Evolutionary conservation across 352 stramenopile genomes (phyloP), one percentile per base, ranked within the genome.

Genomic region (Phytophthora citricola): DNA sequence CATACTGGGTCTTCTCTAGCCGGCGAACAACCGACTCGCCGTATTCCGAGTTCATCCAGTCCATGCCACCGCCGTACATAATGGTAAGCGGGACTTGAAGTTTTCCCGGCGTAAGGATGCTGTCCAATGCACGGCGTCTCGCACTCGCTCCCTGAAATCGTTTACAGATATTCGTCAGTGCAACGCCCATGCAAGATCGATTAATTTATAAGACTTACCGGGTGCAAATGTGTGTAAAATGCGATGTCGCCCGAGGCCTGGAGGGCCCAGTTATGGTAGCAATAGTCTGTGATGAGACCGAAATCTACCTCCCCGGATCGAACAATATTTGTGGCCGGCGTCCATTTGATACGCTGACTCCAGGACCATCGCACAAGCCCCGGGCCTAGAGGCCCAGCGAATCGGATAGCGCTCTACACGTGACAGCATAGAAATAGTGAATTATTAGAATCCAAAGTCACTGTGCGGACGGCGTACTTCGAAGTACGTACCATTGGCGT

Each of bases 231-330:
- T 10, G 84, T 94, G 74, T 93, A 89, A 54, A 94, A 75, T 0
- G 82, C 84, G 26, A 88, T 78, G 31, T 94, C 86, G 24, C 84
- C 83, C 0, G 86, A 94, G 12, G 81, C 67, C 45, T 89, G 78
- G 7, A 92, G 65, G 7, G 81, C 86, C 84, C 84, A 94, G 51
- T 94, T 94, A 69, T 94, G 82, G 66, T 94, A 94, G 53, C 73
- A 89, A 74, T 93, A 94, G 27, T 68, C 57, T 10, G 81, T 83
- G 54, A 94, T 91, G 27, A 91, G 71, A 40, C 76, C 65, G 47
- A 91, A 87, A 51, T 91, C 78, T 50, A 90, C 66, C 44, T 91
- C 80, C 2, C 86, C 86, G 2, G 78, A 87, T 47, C 81, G 84
- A 50, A 94, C 81, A 38, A 92, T 91, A 55, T 92, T 94, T 29